Percentiles rank a stretch among this genome's conserved stretches.
Conservation (phyloP, 129 eudicot species). For the Saussurea involucrata region DNA sequence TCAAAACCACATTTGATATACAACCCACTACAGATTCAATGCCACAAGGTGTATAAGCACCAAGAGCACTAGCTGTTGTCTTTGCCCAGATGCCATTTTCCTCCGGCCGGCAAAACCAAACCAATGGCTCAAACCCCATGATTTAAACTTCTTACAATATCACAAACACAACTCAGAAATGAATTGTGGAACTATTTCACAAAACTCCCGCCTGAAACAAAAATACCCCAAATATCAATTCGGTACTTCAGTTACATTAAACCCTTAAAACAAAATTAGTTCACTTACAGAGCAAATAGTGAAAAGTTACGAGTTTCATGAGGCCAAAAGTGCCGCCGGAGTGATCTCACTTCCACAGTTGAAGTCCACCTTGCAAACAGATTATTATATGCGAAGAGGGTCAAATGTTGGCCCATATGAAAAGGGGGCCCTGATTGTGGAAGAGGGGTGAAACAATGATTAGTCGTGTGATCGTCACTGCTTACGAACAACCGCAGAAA, state of each 20-base stretch:
- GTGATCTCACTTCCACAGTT: constrained; percentile 3
- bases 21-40: constrained; percentile 44
- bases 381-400: background rate
- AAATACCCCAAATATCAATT: background rate
- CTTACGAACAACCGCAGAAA: constrained; percentile 23
- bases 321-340: background rate
- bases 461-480: constrained; percentile 26
- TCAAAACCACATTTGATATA: constrained; percentile 49
- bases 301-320: constrained; percentile 7
- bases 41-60: constrained; percentile 75
- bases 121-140: constrained; percentile 52
- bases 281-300: constrained; percentile 17
- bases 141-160: background rate
- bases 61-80: constrained; percentile 55
- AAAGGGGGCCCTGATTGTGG: background rate
- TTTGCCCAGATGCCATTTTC: constrained; percentile 62
- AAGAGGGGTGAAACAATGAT: background rate
- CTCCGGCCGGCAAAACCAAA: constrained; percentile 69
- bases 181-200: background rate
- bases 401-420: constrained; percentile 12
- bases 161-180: background rate
- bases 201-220: constrained; percentile 21
- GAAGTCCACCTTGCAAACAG: constrained; percentile 10
- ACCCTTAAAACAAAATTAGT: background rate
- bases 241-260: background rate